These are phyloP conservation scores for Ambrosiella cleistominuta DNA, from an alignment of 2,329 filamentous ascomycete species.

Conservation along the genomic window DNA sequence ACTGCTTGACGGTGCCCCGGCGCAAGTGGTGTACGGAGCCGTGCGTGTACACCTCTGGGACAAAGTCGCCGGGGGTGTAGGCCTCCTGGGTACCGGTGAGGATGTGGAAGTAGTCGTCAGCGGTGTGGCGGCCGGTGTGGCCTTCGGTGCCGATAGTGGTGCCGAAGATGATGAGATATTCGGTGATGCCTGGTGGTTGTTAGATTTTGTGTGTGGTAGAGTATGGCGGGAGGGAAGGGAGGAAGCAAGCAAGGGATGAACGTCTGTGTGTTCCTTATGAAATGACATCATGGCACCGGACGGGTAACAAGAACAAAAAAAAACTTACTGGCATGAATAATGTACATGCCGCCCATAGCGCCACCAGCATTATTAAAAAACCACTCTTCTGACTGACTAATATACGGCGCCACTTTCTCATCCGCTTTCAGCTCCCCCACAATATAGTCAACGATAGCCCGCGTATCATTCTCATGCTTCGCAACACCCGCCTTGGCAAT, in stretches of 20 bases:
- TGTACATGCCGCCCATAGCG: constrained; percentile 82
- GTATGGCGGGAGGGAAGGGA: neutral
- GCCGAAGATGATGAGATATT: constrained; percentile 82
- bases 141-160: constrained; percentile 73
- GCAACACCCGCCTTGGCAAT: constrained; percentile 48
- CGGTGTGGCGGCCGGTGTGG: constrained; percentile 74
- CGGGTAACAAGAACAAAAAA: neutral
- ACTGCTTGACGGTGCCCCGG: constrained; percentile 62
- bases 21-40: constrained; percentile 55
- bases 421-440: constrained; percentile 42
- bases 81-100: constrained; percentile 60
- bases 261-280: neutral
- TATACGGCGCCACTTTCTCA: constrained; percentile 29
- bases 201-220: neutral
- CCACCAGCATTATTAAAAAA: constrained; percentile 84
- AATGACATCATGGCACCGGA: neutral
- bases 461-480: constrained; percentile 58
- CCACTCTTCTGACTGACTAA: constrained; percentile 66
- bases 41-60: constrained; percentile 50
- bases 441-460: constrained; percentile 50
- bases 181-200: constrained; percentile 44
- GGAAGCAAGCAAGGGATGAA: too few relatives aligned
- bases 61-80: constrained; percentile 50
- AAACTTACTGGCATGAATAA: constrained; percentile 63
- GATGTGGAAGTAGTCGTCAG: constrained; percentile 92